These are phyloP conservation scores for Leccinum pallidistipes DNA, from an alignment of 1,284 basidiomycete genomes.

Conservation along the genomic window DNA sequence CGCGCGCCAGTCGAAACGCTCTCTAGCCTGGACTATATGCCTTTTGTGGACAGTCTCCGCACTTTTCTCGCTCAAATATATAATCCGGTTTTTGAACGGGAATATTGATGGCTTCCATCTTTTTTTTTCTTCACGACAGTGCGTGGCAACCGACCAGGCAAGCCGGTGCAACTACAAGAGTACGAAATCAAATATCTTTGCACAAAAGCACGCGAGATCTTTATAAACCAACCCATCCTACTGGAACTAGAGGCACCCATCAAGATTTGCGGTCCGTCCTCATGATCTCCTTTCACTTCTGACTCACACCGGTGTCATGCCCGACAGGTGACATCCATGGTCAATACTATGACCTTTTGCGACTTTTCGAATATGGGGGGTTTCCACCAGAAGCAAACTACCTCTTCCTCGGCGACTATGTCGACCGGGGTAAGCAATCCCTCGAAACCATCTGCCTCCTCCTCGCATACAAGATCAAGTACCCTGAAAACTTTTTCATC, in stretches of 20 bases:
- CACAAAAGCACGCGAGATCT: slow-evolving; percentile 93
- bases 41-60: background rate
- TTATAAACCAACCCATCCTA: slow-evolving; percentile 94
- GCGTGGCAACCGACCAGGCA: slow-evolving; percentile 91
- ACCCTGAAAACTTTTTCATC: slow-evolving; percentile 98
- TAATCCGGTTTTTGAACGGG: slow-evolving; percentile 4
- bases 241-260: slow-evolving; percentile 94
- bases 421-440: slow-evolving; percentile 93
- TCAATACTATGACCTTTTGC: slow-evolving; percentile 93
- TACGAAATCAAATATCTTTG: slow-evolving; percentile 97
- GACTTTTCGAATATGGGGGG: slow-evolving; percentile 93
- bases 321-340: slow-evolving; percentile 87
- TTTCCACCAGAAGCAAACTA: slow-evolving; percentile 97
- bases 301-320: slow-evolving; percentile 19
- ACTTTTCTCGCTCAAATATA: slow-evolving; percentile 1
- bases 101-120: slow-evolving; percentile 21
- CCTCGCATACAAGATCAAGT: slow-evolving; percentile 97
- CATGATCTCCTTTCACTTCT: slow-evolving; percentile 8
- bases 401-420: slow-evolving; percentile 94
- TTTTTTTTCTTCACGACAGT: slow-evolving; percentile 47
- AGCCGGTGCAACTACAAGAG: slow-evolving; percentile 91
- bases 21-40: slow-evolving; percentile 1
- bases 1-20: slow-evolving; percentile 11
- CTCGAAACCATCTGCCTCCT: slow-evolving; percentile 92
- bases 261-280: slow-evolving; percentile 89